These are phyloP conservation scores for Diplotaxis tenuifolia DNA, from an alignment of 345 rosid species.

Conservation along the genomic window DNA sequence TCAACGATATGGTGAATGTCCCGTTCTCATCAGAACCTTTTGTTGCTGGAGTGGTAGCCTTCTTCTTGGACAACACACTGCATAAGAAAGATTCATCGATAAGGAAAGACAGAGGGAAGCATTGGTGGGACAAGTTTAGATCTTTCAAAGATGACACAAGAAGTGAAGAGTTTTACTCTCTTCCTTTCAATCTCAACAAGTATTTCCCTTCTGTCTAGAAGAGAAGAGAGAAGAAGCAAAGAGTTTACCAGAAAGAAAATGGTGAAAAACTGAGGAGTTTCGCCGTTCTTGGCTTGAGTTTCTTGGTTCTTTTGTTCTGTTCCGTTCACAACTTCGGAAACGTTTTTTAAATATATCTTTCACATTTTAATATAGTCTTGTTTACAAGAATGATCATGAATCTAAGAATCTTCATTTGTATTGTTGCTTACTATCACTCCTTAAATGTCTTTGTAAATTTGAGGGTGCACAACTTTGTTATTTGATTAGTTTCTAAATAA, in stretches of 20 bases:
- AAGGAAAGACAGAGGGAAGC: conserved; percentile 92
- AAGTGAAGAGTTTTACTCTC: conserved; percentile 85
- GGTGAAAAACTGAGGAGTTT: conserved; percentile 21
- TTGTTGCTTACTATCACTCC: conserved; percentile 22
- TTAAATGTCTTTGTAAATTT: conserved; percentile 34
- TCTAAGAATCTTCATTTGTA: conserved; percentile 29
- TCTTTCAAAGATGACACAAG: conserved; percentile 72
- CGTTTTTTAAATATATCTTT: conserved; percentile 19
- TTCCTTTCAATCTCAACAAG: conserved; percentile 92
- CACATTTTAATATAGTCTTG: conserved; percentile 31
- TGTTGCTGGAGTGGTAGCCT: conserved; percentile 81
- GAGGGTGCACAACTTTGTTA: conserved; percentile 28
- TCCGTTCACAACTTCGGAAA: conserved; percentile 20
- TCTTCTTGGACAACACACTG: conserved; percentile 80
- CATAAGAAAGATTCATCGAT: conserved; percentile 47
- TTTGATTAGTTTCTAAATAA: conserved; percentile 29
- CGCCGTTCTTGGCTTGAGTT: conserved; percentile 8
- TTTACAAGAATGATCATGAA: conserved; percentile 28
- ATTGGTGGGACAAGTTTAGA: conserved; percentile 94
- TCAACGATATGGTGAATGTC: conserved; percentile 87
- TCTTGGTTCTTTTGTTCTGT: conserved; percentile 26
- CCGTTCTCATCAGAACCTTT: conserved; percentile 93
- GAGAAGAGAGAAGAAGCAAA: conserved; percentile 17
- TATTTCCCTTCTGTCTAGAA: conserved; percentile 88
- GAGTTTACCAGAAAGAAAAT: conserved; percentile 11